Evolutionary conservation across 2,329 filamentous ascomycete species (phyloP), one percentile per base, ranked within the genome.

Genomic region (Claviceps citrina): DNA sequence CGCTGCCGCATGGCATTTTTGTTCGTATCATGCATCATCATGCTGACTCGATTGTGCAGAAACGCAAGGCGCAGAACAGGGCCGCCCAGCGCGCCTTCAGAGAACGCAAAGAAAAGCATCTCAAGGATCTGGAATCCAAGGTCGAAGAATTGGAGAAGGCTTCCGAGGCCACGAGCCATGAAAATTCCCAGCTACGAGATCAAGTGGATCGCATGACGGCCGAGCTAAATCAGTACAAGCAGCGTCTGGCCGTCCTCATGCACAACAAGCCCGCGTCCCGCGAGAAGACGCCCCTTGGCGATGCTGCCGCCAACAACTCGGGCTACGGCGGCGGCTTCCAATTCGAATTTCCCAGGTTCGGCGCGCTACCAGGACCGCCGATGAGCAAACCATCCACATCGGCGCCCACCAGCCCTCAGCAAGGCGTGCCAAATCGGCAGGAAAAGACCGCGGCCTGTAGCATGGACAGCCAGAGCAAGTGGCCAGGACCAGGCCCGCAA

Each of bases 261-360:
- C 60, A 38, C 50, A 56, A 38, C 50, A 56, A 49, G 45, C 43
- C 48, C 15, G 43, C 69, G 2, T 42, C 50, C 1, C 60, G 71
- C 56, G 67, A 66, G 12, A 56, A 55, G 37, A 39, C 49, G 1
- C 40, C 50, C 1, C 65, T 70, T 52, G 64, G 70, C 51, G 58
- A 52, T 41, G 57, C 66, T 18, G 67, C 66, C 9, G 56, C 75
- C 46, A 73, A 65, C 57, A 79, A 76, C 49, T 65, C 79, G 40
- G 76, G 70, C n/a, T n/a, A n/a, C 51, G 81, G 82, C 46, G 80
- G 82, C 56, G 86, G 81, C 56, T 96, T 96, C 55, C 80, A 89
- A 49, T 96, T 98, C 51, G 89, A 96, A 49, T 96, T 96, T 48
- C 89, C 91, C 47, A 87, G 83, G 55, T 96, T 98, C 53, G 91